Evolutionary conservation across 2,329 filamentous ascomycete genomes (phyloP).

Genomic region (Sporothrix pallida): DNA sequence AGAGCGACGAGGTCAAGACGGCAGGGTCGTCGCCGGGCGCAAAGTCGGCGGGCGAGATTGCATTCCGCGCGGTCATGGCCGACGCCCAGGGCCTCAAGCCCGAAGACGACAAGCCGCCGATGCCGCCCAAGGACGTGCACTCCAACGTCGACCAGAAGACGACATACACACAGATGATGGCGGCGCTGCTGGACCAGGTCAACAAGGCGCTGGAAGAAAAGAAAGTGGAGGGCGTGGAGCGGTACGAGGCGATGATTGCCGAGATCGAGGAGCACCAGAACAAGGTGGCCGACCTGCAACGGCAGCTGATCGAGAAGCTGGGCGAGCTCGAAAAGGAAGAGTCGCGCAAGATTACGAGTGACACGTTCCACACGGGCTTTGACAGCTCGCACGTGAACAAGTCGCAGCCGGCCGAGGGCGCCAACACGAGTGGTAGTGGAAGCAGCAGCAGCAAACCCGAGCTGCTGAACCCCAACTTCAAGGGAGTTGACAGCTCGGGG

Average conservation of each 20-base stretch:
- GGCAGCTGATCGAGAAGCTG: conserved; percentile 74
- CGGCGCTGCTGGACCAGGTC: conserved; percentile 90
- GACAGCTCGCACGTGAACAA: conserved; percentile 83
- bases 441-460: conserved; percentile 65
- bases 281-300: conserved; percentile 80
- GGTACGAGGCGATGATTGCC: conserved; percentile 76
- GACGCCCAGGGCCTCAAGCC: conserved; percentile 68
- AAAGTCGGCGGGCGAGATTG: conserved; percentile 67
- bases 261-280: conserved; percentile 77
- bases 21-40: neutral
- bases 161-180: conserved; percentile 97
- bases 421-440: conserved; percentile 46
- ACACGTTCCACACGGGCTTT: conserved; percentile 86
- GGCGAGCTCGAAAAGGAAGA: conserved; percentile 85
- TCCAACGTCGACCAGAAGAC: conserved; percentile 74
- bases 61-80: conserved; percentile 90
- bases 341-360: conserved; percentile 89
- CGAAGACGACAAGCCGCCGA: conserved; percentile 75
- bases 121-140: conserved; percentile 79
- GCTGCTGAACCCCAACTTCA: conserved; percentile 73
- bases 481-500: conserved; percentile 27
- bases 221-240: conserved; percentile 60
- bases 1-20: conserved; percentile 70
- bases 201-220: conserved; percentile 83
- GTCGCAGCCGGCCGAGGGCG: conserved; percentile 44